Conservation (phyloP, 208 protist species). For the Leishmania braziliensis region DNA sequence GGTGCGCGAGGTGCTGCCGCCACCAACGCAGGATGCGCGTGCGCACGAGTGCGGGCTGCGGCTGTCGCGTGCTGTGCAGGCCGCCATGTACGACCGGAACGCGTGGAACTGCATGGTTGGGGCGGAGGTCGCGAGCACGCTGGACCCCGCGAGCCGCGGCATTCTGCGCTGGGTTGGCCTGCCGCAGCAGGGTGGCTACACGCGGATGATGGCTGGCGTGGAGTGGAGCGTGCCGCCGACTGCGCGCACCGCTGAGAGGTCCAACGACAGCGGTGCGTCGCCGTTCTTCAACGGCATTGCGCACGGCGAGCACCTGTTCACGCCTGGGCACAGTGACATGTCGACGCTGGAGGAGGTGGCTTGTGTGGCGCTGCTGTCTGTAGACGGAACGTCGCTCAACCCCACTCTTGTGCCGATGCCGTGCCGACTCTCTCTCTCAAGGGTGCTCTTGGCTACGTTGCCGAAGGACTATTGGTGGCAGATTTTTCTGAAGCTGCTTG, state of each 20-base stretch:
- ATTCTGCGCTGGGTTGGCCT: constrained; percentile 65
- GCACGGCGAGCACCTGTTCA: constrained; percentile 73
- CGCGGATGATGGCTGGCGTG: constrained; percentile 63
- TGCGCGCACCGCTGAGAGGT: constrained; percentile 25
- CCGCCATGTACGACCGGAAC: constrained; percentile 37
- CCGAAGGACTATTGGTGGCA: too few species aligned
- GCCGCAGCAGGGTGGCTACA: constrained; percentile 58
- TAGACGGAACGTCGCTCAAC: too few species aligned
- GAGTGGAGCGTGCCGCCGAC: constrained; percentile 57
- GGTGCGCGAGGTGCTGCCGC: constrained; percentile 39
- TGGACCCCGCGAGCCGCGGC: constrained; percentile 49
- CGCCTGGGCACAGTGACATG: constrained; percentile 30
- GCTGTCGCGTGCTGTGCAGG: constrained; percentile 42
- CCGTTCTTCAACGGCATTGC: constrained; percentile 57
- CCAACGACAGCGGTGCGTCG: constrained; percentile 17
- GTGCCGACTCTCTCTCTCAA: constrained; percentile 1
- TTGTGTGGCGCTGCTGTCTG: not conserved
- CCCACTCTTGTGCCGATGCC: constrained; percentile 1
- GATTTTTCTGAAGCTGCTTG: too few species aligned
- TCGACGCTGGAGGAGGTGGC: constrained; percentile 60
- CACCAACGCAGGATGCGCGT: constrained; percentile 21
- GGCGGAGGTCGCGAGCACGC: constrained; percentile 30
- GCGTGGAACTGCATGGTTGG: constrained; percentile 55
- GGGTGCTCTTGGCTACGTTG: too few species aligned
- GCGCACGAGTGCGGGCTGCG: constrained; percentile 39